phyloP scores from a whole-genome alignment of 2,329 filamentous ascomycete species.

The Aureobasidium musti region DNA sequence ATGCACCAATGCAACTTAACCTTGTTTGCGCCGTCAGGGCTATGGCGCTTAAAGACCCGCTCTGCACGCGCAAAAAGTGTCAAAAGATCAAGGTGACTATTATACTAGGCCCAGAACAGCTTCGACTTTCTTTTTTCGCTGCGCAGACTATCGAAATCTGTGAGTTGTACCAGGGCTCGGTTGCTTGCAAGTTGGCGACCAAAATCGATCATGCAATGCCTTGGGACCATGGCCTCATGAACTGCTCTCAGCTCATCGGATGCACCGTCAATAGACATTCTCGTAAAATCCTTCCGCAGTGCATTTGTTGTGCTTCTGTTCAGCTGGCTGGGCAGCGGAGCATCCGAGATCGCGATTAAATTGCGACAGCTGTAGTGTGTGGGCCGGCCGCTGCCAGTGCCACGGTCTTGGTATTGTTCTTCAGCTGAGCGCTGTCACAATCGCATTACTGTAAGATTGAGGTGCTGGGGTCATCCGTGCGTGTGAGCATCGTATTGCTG shows the following conservation, averaged over 20 bases:
- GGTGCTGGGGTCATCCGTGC: background rate
- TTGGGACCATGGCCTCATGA: too few species aligned
- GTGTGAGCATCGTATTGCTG: background rate
- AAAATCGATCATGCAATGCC: too few species aligned
- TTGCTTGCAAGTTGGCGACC: background rate
- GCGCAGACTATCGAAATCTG: conserved; percentile 9
- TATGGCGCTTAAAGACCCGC: background rate
- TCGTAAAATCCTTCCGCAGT: conserved; percentile 3
- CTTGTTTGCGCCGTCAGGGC: background rate
- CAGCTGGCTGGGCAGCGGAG: background rate
- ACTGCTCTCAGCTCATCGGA: background rate
- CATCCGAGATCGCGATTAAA: background rate
- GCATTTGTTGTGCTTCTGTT: background rate
- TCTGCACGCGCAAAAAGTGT: background rate
- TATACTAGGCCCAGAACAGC: background rate
- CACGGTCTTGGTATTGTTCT: background rate
- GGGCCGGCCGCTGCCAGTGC: background rate
- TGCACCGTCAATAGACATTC: too few species aligned
- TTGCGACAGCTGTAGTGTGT: background rate
- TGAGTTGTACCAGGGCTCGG: background rate
- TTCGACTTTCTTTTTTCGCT: too few species aligned
- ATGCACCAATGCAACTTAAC: conserved; percentile 20
- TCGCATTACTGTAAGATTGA: background rate
- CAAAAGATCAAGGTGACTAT: background rate
- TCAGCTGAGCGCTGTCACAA: background rate